A percentile compares a stretch with the other conserved stretches of the same genome.
Conservation (phyloP, 2,329 filamentous ascomycete species). For the Aureobasidium sp. region DNA sequence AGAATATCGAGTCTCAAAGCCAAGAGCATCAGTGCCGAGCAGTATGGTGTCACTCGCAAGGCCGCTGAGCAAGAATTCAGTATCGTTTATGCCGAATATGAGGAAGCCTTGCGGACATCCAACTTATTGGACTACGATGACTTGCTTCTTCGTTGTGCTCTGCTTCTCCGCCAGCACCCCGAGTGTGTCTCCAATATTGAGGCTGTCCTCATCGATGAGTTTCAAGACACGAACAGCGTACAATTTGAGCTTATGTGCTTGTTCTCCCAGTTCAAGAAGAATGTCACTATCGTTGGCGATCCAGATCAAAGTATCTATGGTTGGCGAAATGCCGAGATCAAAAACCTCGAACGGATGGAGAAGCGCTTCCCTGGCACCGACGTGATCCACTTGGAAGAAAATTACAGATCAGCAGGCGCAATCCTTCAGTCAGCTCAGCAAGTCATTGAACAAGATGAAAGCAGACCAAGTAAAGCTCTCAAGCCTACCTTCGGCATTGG, state of each 20-base stretch:
- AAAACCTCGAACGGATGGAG: slow-evolving; percentile 84
- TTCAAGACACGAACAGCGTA: slow-evolving; percentile 96
- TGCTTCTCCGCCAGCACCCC: slow-evolving; percentile 78
- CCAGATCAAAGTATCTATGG: slow-evolving; percentile 99
- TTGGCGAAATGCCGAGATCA: slow-evolving; percentile 92
- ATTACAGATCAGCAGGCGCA: slow-evolving; percentile 90
- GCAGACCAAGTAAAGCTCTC: slow-evolving; percentile 81
- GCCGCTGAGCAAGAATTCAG: slow-evolving; percentile 70
- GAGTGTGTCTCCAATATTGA: slow-evolving; percentile 90
- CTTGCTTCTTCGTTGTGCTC: slow-evolving; percentile 83
- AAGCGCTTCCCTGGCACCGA: slow-evolving; percentile 80
- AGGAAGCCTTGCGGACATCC: slow-evolving; percentile 75
- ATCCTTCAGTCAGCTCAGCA: slow-evolving; percentile 84
- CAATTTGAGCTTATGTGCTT: slow-evolving; percentile 96
- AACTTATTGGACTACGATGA: slow-evolving; percentile 97
- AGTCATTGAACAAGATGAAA: slow-evolving; percentile 91
- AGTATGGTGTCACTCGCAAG: slow-evolving; percentile 45
- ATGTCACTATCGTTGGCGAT: slow-evolving; percentile 96
- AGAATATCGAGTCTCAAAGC: slow-evolving; percentile 77
- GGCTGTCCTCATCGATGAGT: slow-evolving; percentile 95
- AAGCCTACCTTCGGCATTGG: slow-evolving; percentile 84
- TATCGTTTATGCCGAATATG: slow-evolving; percentile 77
- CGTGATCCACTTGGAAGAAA: slow-evolving; percentile 89
- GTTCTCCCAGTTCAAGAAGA: slow-evolving; percentile 74
- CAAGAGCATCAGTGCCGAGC: slow-evolving; percentile 54